Evolutionary conservation across 139 green algal genomes (phyloP).

Genomic region (Nannochloris sp.): DNA sequence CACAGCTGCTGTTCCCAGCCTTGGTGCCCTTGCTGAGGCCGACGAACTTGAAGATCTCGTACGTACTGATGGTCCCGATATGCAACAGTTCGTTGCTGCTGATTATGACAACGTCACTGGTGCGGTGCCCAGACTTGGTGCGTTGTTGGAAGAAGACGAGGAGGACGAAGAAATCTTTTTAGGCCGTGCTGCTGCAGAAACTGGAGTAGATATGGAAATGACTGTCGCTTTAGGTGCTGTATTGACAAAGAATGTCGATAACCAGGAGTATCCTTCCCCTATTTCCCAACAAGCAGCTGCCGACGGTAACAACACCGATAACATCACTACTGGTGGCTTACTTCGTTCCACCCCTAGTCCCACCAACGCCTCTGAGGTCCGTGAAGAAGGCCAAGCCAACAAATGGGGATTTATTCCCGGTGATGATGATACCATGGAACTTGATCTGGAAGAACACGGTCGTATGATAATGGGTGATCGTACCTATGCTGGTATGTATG

Average conservation of each 20-base stretch:
- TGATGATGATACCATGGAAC: slow-evolving; percentile 48
- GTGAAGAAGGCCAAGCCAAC: slow-evolving; percentile 22
- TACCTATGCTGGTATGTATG: slow-evolving; percentile 66
- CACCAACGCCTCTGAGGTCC: background rate
- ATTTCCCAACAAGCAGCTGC: background rate
- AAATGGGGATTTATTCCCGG: slow-evolving; percentile 79
- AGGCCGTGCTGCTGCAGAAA: background rate
- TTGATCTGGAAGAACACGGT: slow-evolving; percentile 49
- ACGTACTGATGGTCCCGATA: slow-evolving; percentile 21
- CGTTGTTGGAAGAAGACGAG: slow-evolving; percentile 67
- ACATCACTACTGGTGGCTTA: no score
- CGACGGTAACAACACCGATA: background rate
- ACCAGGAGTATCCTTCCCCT: background rate
- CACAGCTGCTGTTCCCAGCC: slow-evolving; percentile 15
- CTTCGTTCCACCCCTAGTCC: background rate
- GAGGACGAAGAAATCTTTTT: slow-evolving; percentile 15
- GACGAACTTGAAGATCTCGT: slow-evolving; percentile 16
- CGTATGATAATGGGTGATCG: slow-evolving; percentile 59
- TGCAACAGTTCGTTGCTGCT: background rate
- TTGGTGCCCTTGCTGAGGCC: slow-evolving; percentile 13
- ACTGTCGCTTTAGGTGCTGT: slow-evolving; percentile 3
- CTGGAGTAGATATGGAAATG: slow-evolving; percentile 11
- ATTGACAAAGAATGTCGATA: slow-evolving; percentile 2
- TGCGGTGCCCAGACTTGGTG: slow-evolving; percentile 54
- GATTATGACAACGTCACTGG: slow-evolving; percentile 58